These are phyloP conservation scores for Sophora flavescens DNA, from an alignment of 306 rosid species.

Conservation along the genomic window DNA sequence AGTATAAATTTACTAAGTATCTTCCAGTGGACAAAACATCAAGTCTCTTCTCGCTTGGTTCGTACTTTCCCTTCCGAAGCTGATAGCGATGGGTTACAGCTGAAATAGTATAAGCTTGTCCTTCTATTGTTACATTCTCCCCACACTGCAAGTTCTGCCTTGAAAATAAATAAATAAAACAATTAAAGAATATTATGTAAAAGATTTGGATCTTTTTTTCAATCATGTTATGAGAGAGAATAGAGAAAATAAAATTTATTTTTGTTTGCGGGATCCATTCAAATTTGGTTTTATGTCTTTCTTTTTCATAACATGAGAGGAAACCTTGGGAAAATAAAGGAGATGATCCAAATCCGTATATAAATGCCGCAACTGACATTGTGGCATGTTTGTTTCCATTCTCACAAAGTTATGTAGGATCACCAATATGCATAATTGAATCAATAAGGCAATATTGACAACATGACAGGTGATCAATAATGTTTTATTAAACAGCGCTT, in stretches of 20 bases:
- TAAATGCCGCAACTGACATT: constrained; percentile 20
- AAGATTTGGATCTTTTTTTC: neutral
- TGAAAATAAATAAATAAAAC: neutral
- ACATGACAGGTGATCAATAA: constrained; percentile 52
- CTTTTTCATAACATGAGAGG: too few species aligned
- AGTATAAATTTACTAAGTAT: constrained; percentile 82
- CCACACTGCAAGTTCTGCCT: constrained; percentile 59
- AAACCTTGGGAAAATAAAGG: too few species aligned
- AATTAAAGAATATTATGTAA: constrained; percentile 2
- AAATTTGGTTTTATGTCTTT: too few species aligned
- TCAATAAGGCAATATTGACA: constrained; percentile 39
- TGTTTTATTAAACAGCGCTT: constrained; percentile 32
- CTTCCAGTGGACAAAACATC: constrained; percentile 95
- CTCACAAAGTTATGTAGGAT: constrained; percentile 52
- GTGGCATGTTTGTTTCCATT: constrained; percentile 44
- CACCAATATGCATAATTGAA: constrained; percentile 54
- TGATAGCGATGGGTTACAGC: constrained; percentile 92
- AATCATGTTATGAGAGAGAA: too few species aligned
- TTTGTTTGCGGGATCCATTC: too few species aligned
- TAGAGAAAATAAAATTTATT: too few species aligned
- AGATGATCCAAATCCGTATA: too few species aligned
- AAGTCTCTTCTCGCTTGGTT: constrained; percentile 90
- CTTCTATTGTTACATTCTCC: constrained; percentile 61
- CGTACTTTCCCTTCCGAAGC: constrained; percentile 93
- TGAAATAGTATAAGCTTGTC: constrained; percentile 84